Base-by-base conservation (phyloP, 108 stramenopile species). In the Parmales sp. region DNA sequence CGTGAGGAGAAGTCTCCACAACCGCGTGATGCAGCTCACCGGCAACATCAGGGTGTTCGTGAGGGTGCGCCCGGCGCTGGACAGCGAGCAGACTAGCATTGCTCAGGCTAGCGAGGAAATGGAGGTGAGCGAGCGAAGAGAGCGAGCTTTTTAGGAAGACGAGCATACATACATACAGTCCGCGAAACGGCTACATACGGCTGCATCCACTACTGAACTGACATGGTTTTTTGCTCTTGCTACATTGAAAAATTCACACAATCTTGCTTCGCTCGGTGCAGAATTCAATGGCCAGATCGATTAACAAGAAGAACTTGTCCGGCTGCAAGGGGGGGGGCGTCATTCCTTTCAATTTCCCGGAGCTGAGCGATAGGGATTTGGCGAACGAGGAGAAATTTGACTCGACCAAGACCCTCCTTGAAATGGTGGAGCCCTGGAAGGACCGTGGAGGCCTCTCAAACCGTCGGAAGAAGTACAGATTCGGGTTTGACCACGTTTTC, bases 41-140 rank as follows among this genome's bases (percentile, higher is more conserved):
- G 91, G 91, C 1, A 90, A 87, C 64, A 92, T 92, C 71, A 83
- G 91, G 11, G 86, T 89, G 22, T 90, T 85, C 74, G 89, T 92
- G 0, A 79, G 89, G 23, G 89, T 92, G 0, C 77, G 91, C 44
- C 91, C 91, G 25, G 26, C 69, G 37, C 75, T 86, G 48, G 50
- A 69, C 16, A 66, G 43, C 38, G 77, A 78, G 74, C 19, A 45
- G 41, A 25, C 38, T 19, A 66, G 64, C 0, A 29, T 22, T 34
- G 38, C 39, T 39, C 60, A 73, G 16, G 41, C 72, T 26, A 73
- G 45, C 9, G 72, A 45, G 23, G 68, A 65, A 72, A 60, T 63
- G 39, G 28, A 65, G 60, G 34, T 60, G 43, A 38, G 66, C 36
- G 36, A 66, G 73, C 44, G 23, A 46, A 9, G 66, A 72, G 37